Base-by-base conservation (phyloP, 2,329 filamentous ascomycete species). In the Paecilomyces formosus region DNA sequence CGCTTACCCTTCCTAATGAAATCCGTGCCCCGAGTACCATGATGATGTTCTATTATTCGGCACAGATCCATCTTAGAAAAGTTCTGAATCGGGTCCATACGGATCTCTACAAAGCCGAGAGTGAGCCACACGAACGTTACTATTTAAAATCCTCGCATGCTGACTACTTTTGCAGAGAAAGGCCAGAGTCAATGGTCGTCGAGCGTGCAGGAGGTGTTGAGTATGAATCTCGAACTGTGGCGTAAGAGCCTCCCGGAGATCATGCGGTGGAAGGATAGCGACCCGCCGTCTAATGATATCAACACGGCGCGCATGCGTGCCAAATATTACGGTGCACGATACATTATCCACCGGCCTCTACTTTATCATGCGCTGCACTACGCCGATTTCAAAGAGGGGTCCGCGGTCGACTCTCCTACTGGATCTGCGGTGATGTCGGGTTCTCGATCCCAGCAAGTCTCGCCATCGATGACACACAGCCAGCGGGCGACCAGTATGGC, bases 321-420 rank as follows among this genome's bases (percentile, higher is more conserved):
- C 13, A 97, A 99, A 72, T 97, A 94, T 73, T 97, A 93, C 80
- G 94, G 94, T 21, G 92, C 91, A 0, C 85, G 88, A 63, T 92
- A 95, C 62, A 92, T 97, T 69, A 92, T 93, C 26, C 89, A 94
- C 70, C 85, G 94, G 24, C 90, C 90, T 0, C 91, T 93, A 60
- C 73, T 88, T 21, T 82, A 84, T 64, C 80, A 84, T 57, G 82
- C 81, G 2, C 77, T 87, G 2, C 82, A 86, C 61, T 76, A 78
- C 56, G 75, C 78, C 13, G 65, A 69, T 28, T 54, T 61, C 18
- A 28, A 53, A 13, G 63, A 61, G 13, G 30, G 66, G 12, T 62
- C 58, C 2, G 58, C 68, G 15, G 63, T 66, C 6, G 69, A 72
- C 22, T 74, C 75, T 6, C 72, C 74, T 3, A 64, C 69, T 1